phyloP scores from a whole-genome alignment of 164 flowering plant genomes.

The Hamamelis virginiana region DNA sequence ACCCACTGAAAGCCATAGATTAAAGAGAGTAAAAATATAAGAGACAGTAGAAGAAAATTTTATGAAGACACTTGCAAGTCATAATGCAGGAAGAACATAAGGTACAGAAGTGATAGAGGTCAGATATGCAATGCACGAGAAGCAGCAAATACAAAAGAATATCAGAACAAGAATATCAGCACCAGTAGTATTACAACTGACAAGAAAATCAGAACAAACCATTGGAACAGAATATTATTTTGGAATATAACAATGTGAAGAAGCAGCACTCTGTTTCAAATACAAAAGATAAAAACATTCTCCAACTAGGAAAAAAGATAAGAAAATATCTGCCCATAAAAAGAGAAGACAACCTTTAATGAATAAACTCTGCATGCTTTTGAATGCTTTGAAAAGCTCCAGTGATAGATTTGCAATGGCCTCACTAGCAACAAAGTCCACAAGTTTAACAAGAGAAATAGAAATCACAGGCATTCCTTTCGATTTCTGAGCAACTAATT shows the following conservation, averaged over 20 bases:
- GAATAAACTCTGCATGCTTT: conserved; percentile 29
- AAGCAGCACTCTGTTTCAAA: too few species aligned
- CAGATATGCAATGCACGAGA: neutral
- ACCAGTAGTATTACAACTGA: too few species aligned
- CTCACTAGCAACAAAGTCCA: conserved; percentile 52
- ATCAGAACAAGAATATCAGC: too few species aligned
- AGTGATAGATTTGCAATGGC: conserved; percentile 63
- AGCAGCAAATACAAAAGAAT: neutral
- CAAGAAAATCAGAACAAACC: too few species aligned
- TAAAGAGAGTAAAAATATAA: neutral
- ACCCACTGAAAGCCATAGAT: neutral
- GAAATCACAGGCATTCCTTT: conserved; percentile 82
- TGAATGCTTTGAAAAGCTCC: conserved; percentile 54
- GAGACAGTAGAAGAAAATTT: neutral
- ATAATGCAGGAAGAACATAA: too few species aligned
- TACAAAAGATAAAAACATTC: too few species aligned
- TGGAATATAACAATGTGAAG: too few species aligned
- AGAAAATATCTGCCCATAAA: neutral
- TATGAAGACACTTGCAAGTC: neutral
- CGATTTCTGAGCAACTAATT: conserved; percentile 72
- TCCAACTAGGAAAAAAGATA: neutral
- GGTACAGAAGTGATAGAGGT: too few species aligned
- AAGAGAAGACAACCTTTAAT: conserved; percentile 45
- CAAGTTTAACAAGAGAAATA: conserved; percentile 55
- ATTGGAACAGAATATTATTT: too few species aligned